These are phyloP conservation scores for Auricularia heimuer DNA, from an alignment of 768 basidiomycete species.

Conservation along the genomic window DNA sequence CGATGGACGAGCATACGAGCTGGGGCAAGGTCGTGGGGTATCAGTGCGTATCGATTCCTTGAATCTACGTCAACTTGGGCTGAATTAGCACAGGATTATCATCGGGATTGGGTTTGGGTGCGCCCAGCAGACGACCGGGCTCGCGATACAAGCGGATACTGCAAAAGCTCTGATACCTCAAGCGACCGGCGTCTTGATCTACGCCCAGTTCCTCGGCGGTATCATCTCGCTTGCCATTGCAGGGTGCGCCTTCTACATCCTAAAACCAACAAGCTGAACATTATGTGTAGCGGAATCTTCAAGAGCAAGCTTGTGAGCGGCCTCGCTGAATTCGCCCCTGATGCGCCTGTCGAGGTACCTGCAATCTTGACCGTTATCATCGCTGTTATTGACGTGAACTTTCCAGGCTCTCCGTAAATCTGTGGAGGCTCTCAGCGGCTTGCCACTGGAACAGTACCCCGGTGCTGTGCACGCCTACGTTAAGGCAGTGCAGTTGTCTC, in stretches of 20 bases:
- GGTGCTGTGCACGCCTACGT: neutral
- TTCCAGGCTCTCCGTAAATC: neutral
- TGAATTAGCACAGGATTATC: constrained; percentile 10
- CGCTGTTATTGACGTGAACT: no score
- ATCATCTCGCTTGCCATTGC: neutral
- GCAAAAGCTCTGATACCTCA: constrained; percentile 15
- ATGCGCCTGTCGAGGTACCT: neutral
- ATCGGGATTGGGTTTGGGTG: constrained; percentile 30
- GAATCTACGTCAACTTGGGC: no score
- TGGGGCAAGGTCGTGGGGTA: constrained; percentile 23
- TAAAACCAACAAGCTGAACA: no score
- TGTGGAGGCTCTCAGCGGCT: neutral
- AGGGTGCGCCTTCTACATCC: neutral
- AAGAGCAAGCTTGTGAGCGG: neutral
- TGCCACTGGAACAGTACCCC: neutral
- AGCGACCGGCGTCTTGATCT: constrained; percentile 16
- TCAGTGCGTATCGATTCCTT: constrained; percentile 23
- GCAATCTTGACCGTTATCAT: no score
- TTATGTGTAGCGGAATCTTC: neutral
- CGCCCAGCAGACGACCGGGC: constrained; percentile 22
- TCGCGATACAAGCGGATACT: constrained; percentile 17
- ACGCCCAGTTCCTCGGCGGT: neutral
- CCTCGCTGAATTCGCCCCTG: neutral
- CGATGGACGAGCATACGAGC: constrained; percentile 18
- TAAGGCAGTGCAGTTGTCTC: neutral